Conservation (phyloP, 1,139 yeast species). For the Taiozyma onychis region DNA sequence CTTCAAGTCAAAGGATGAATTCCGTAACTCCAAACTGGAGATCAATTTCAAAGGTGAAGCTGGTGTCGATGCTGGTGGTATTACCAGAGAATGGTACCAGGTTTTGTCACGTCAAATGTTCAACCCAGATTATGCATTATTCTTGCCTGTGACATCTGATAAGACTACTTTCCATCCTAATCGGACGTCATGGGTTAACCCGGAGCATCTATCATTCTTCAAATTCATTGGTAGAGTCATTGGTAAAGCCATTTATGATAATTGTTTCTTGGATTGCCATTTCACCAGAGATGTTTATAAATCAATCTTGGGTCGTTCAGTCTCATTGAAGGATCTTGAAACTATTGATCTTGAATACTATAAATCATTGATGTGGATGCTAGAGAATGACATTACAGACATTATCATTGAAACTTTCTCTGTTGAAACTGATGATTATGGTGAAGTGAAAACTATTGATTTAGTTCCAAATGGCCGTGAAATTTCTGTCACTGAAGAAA, state of each 20-base stretch:
- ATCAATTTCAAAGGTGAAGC: conserved; percentile 87
- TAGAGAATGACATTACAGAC: conserved; percentile 94
- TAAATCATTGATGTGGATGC: conserved; percentile 92
- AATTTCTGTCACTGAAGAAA: conserved; percentile 83
- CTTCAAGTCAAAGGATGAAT: conserved; percentile 73
- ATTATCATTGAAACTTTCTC: conserved; percentile 95
- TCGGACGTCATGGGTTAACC: conserved; percentile 86
- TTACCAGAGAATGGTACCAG: conserved; percentile 96
- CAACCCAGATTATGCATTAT: conserved; percentile 92
- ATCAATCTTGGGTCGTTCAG: conserved; percentile 72
- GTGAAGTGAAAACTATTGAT: conserved; percentile 77
- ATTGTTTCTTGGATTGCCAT: conserved; percentile 86
- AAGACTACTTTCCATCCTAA: conserved; percentile 95
- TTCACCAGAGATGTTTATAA: conserved; percentile 95
- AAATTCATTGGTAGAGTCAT: conserved; percentile 91
- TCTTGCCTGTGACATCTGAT: conserved; percentile 88
- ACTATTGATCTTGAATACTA: conserved; percentile 88
- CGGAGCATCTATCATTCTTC: conserved; percentile 88
- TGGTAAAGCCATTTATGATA: conserved; percentile 91
- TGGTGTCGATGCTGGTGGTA: conserved; percentile 98
- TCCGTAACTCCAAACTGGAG: conserved; percentile 68
- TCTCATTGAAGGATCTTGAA: conserved; percentile 91
- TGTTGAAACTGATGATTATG: conserved; percentile 91
- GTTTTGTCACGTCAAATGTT: conserved; percentile 93
- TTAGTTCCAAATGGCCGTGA: conserved; percentile 78